Base-by-base conservation (phyloP, 345 rosid genomes). In the Citrus trifoliata region DNA sequence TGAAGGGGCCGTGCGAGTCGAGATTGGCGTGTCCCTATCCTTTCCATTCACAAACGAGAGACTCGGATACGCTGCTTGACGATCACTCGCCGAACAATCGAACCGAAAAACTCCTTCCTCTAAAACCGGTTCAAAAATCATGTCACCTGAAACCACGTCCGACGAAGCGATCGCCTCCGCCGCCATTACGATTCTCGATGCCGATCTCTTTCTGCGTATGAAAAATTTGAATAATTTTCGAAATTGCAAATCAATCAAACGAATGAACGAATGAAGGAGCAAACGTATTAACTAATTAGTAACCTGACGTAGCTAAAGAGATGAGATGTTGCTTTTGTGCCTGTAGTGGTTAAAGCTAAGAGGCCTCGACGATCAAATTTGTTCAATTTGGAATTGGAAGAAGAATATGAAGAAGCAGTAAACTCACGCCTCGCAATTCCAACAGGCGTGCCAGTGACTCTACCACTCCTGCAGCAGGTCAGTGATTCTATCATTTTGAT, bases 91-190 rank as follows among this genome's bases (percentile, higher is more conserved):
- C 6, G 91, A 90, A 79, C 91, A 89, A 78, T 95, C 97, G 75
- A 95, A 93, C 25, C 97, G 80, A 82, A 95, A 95, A 83, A 93
- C 85, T 46, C 93, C 94, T 16, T 89, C 76, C 83, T 89, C 97
- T 89, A 92, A 75, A 33, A 95, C 91, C 3, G 95, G 88, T 88
- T 89, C 81, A 80, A 79, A 95, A 73, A 90, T 84, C 98, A 93
- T 93, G 55, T 85, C 73, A 32, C 88, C 84, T 0, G 88, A 59
- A 53, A n/a, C 65, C 30, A 73, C 81, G 71, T 82, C 88, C 22
- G 58, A 53, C 19, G 79, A 48, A 67, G 83, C 65, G 21, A 84
- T 84, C 5, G 58, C 76, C 75, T 82, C 70, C 51, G 9, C 73
- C 88, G 71, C 82, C 83, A 75, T 77, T 71, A 53, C 80, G 93